Evolutionary conservation across 139 green algal species (phyloP), one percentile per base, ranked within the genome.

Genomic region (Penium margaritaceum): DNA sequence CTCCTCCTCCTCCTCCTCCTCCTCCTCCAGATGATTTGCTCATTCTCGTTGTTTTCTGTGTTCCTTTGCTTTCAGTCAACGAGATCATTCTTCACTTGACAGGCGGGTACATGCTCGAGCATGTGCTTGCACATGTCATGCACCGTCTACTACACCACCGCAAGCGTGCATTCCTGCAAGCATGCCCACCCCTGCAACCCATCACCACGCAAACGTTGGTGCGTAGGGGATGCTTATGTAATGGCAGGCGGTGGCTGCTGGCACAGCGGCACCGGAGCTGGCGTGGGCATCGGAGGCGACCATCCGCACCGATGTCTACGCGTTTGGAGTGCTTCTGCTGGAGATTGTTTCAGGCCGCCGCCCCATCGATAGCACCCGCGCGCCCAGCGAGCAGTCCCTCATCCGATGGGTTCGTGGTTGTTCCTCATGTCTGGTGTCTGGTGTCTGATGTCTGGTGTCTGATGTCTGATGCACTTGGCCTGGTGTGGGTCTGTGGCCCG

Each of bases 321-420:
- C 51, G 2, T 76, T 76, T 44, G 68, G 68, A 0, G 68, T 76
- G 51, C 33, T 76, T 14, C 38, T 76, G 27, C 51, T 76, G 7
- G 51, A 76, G 15, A 41, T 76, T 30, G 32, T 76, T n/a, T 46
- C 68, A 27, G 68, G 68, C 27, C 68, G 51, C 36, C 29, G 34
- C 19, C 51, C 68, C 0, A 21, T 76, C 3, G 68, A 76, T 51
- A 70, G 29, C 32, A 46, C 33, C 0, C 46, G 68, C 9, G 51
- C 68, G 17, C 54, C 51, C 51, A 76, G 70, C 29, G 68, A 76
- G 51, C 68, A 76, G 46, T 33, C 27, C n/a, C 68, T 76, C 5
- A 51, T 76, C 29, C 27, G 35, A 38, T 76, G 68, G 68, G 68
- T 76, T 37, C 15, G 36, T 68, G 51, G n/a, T n/a, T n/a, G n/a